Evolutionary conservation across 768 basidiomycete genomes (phyloP), one percentile per base, ranked within the genome.

Genomic region (Rhodotorula toruloides): DNA sequence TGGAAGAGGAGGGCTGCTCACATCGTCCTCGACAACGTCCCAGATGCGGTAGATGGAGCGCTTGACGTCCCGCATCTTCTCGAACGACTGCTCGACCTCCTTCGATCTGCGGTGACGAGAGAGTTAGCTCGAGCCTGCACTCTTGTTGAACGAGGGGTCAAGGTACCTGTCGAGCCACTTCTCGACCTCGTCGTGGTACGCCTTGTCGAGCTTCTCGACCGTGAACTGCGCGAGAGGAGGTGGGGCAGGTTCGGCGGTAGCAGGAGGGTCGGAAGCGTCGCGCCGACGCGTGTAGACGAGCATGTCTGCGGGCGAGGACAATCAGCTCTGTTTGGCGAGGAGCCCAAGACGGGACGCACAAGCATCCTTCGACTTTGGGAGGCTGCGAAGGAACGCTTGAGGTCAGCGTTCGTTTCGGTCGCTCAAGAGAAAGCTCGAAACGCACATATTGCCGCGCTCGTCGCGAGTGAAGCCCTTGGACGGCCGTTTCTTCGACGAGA

Each of bases 211-310:
- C 27, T 27, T 47, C 22, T 80, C 77, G 13, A 91, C 83, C 36
- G 84, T 80, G 39, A 82, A 77, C 58, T 80, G 70, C 11, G 87
- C 88, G 50, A 80, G 80, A 37, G 77, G 70, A 1, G 88, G 87
- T 37, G 86, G 87, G 40, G 71, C 61, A 2, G 81, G 81, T 43
- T 76, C 59, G 14, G 40, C 27, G 6, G 47, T 42, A 43, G 10
- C 22, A 16, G 25, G 64, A 46, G 53, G 58, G 0, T 19, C n/a
- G 44, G 46, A 27, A 13, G 37, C 11, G 27, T 71, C 62, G 70
- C 80, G n/a, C n/a, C n/a, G 81, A 17, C 84, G 83, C 43, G 84
- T 83, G 77, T 97, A 98, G 59, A 98, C 86, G 39, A 97, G 82
- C 91, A 97, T 94, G 78, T 98, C 70, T 71, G 62, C 27, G 8